These are phyloP conservation scores for Prunus campanulata DNA, from an alignment of 306 rosid species.

Conservation along the genomic window DNA sequence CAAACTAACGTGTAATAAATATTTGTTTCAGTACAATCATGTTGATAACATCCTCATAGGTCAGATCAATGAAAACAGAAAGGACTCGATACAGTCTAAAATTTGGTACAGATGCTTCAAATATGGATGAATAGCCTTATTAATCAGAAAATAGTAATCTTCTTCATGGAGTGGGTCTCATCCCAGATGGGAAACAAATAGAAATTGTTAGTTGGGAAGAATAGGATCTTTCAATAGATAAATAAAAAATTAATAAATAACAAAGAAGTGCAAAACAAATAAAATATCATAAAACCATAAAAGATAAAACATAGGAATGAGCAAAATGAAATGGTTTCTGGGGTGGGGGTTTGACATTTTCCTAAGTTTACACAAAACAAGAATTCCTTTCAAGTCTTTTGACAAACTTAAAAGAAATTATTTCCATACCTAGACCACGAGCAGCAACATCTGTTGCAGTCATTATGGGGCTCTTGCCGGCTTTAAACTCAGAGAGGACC, in stretches of 20 bases:
- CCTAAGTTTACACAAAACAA: background rate
- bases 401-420: slow-evolving; percentile 3
- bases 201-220: background rate
- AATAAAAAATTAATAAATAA: background rate
- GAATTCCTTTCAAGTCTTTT: slow-evolving; percentile 19
- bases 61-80: background rate
- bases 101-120: background rate
- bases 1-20: background rate
- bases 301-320: background rate
- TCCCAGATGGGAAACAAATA: background rate
- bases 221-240: background rate
- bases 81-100: background rate
- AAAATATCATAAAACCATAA: background rate
- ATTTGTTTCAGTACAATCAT: background rate
- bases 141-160: background rate
- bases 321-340: background rate
- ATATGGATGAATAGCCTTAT: background rate
- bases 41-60: background rate
- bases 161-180: background rate
- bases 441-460: slow-evolving; percentile 99
- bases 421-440: slow-evolving; percentile 82
- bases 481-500: slow-evolving; percentile 94
- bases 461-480: slow-evolving; percentile 99
- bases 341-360: background rate
- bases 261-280: background rate